Evolutionary conservation across 495 filamentous ascomycete species (phyloP), one percentile per base, ranked within the genome.

Genomic region (Annulohypoxylon bovei): DNA sequence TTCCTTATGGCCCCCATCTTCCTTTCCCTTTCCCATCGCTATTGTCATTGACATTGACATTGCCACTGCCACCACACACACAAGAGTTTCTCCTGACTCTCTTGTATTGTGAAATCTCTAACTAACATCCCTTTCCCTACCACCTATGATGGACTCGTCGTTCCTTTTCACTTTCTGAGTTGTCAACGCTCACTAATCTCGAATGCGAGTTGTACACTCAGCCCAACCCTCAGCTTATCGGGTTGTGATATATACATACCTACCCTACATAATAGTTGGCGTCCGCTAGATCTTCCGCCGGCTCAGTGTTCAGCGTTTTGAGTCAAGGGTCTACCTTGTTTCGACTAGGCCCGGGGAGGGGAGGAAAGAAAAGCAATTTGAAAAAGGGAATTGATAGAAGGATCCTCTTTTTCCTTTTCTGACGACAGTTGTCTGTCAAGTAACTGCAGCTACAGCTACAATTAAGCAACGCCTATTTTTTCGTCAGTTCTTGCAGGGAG

Each of bases 1-100:
- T 68, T 65, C 70, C 70, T 72, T 72, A 50, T 65, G 65, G 65
- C 65, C 65, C 70, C 70, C 65, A 61, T 72, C 33, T 46, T 33
- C 44, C 23, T 57, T 58, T 52, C 50, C 50, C 54, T 67, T 49
- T 47, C 60, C 50, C 47, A 32, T 67, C 40, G 20, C 30, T 30
- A 42, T 27, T 39, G 22, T 22, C 57, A 25, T 44, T 39, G 39
- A 20, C 44, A 22, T 62, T 50, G 12, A 30, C 39, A 42, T 28
- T 49, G 14, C 25, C 65, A 35, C 42, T 42, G 50, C 39, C n/a
- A 42, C 39, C 39, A 16, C 18, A 1, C 16, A 42, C n/a, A 16
- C 46, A 50, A 28, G 20, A 52, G 30, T 27, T 62, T 64, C 47
- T 72, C 55, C 55, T 68, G 46, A 60, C 3, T 37, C 42, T 57